phyloP scores from a whole-genome alignment of 257 asterid genomes.

The Hygrophila difformis region DNA sequence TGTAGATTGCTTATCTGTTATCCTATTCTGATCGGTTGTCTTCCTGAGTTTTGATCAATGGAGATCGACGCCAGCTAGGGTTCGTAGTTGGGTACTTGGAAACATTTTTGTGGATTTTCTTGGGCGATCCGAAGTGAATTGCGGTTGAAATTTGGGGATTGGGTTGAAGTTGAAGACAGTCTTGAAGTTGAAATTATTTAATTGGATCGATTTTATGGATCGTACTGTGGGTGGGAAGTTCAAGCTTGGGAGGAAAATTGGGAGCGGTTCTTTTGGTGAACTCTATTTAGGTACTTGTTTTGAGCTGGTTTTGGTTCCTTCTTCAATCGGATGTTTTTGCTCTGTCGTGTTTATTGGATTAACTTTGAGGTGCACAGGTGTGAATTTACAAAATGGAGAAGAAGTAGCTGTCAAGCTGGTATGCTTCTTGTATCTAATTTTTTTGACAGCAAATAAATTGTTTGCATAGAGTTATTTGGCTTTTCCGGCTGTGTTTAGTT shows the following conservation, averaged over 20 bases:
- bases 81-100: too few species aligned
- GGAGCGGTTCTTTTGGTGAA: slow-evolving; percentile 96
- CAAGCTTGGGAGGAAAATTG: slow-evolving; percentile 94
- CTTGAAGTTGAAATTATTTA: too few species aligned
- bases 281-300: slow-evolving; percentile 62
- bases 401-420: slow-evolving; percentile 95
- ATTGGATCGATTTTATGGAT: slow-evolving; percentile 34
- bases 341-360: background rate
- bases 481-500: background rate
- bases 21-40: too few species aligned
- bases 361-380: slow-evolving; percentile 38
- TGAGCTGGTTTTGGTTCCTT: background rate
- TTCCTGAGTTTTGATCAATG: too few species aligned
- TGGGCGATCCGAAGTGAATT: too few species aligned
- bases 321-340: slow-evolving; percentile 4
- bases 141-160: too few species aligned
- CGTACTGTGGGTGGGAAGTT: slow-evolving; percentile 80
- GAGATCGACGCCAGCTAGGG: too few species aligned
- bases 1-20: too few species aligned
- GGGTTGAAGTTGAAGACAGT: too few species aligned
- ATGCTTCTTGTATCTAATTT: slow-evolving; percentile 15
- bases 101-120: too few species aligned
- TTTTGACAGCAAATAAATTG: background rate
- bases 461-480: background rate
- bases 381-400: slow-evolving; percentile 81